These are phyloP conservation scores for Kwoniella sp. DNA, from an alignment of 768 basidiomycete species.

Conservation along the genomic window DNA sequence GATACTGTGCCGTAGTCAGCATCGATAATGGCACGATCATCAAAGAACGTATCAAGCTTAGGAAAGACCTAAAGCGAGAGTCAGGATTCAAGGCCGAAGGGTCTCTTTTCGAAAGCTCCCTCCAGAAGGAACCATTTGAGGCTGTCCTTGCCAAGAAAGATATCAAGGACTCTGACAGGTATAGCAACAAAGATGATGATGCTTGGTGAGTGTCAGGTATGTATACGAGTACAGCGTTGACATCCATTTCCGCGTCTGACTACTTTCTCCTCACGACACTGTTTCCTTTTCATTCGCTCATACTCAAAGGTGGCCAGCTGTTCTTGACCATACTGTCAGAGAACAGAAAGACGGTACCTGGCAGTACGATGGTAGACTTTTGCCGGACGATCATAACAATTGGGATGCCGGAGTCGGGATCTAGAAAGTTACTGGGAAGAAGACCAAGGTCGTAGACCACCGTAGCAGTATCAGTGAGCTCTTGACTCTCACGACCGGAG, in stretches of 20 bases:
- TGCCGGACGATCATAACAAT: not conserved
- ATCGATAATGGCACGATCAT: not conserved
- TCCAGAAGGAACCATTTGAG: not conserved
- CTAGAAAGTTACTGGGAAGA: not conserved
- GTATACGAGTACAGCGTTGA: too few species aligned
- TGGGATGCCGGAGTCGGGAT: not conserved
- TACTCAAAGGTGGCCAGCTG: not conserved
- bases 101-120: not conserved
- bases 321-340: not conserved
- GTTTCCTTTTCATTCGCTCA: too few species aligned
- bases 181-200: not conserved
- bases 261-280: too few species aligned
- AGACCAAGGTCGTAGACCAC: not conserved
- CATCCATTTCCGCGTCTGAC: too few species aligned
- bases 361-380: not conserved
- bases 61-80: not conserved
- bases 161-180: not conserved
- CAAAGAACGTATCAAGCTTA: not conserved
- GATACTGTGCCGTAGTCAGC: not conserved
- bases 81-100: not conserved
- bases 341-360: not conserved
- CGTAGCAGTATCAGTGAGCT: too few species aligned
- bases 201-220: not conserved
- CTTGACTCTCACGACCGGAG: too few species aligned
- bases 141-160: not conserved